Base-by-base conservation (phyloP, 2,329 filamentous ascomycete genomes). In the Cladorrhinum sp. region DNA sequence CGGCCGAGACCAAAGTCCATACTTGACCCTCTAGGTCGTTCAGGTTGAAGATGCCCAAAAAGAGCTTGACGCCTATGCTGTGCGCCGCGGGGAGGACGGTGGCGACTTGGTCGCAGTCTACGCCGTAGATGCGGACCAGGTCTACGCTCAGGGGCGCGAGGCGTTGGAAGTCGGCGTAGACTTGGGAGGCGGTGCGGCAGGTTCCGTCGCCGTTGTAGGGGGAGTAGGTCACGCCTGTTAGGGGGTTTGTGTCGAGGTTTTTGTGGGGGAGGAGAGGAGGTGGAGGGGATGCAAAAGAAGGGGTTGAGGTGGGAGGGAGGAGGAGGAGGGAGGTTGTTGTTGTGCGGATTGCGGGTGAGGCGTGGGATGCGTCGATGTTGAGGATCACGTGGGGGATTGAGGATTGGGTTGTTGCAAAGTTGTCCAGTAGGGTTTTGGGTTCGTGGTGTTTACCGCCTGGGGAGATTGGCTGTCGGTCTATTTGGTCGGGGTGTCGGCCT, bases 121-220 rank as follows among this genome's bases (percentile, higher is more conserved):
- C 85, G 57, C 91, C 92, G 71, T 96, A 96, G 70, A 90, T 83
- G 55, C 92, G 89, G 58, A 96, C 77, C 36, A 86, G 74, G 18
- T 53, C 24, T 10, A 80, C 79, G 74, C 89, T 92, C 14, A 75
- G 73, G 21, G 74, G 72, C 14, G 76, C 77, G 26, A 85, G 77
- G 56, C 74, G 75, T 16, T 76, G 75, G 67, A 95, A 84, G 69
- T 96, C 91, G 20, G 75, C 71, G 62, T 83, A 78, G 56, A 96
- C 81, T 67, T 91, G 78, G 1, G 77, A 75, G 57, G 81, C 76
- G 5, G 81, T 78, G 73, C 94, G 95, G 82, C 91, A 96, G 59
- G 75, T 75, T 28, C 82, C 78, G 62, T 83, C 79, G 12, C 71
- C 72, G 24, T 76, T 77, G 72, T 81, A 82, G 0, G 80, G 80